Evolutionary conservation across 2,329 filamentous ascomycete species (phyloP).

Genomic region (Aureobasidium namibiae): DNA sequence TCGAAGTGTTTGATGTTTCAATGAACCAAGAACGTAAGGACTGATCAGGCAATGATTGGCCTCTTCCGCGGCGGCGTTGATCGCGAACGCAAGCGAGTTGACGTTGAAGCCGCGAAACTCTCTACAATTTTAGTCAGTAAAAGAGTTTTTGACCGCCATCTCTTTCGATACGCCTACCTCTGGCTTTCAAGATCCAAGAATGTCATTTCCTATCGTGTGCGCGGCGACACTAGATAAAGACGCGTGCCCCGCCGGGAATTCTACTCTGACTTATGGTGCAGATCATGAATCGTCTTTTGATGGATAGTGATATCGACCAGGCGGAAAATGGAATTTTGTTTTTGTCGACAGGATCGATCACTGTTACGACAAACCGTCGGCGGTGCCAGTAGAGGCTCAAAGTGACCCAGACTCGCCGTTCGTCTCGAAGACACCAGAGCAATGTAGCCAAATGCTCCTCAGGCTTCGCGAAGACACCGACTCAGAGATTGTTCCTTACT

Average conservation of each 20-base stretch:
- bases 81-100: no score
- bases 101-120: no score
- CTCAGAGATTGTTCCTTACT: not conserved
- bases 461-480: conserved; percentile 8
- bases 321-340: not conserved
- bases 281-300: conserved; percentile 8
- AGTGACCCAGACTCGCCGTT: conserved; percentile 6
- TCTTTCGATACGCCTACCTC: no score
- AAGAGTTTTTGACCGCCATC: no score
- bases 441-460: conserved; percentile 5
- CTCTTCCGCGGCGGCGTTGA: no score
- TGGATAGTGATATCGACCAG: not conserved
- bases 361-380: not conserved
- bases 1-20: no score
- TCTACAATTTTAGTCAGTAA: no score
- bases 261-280: not conserved
- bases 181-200: no score
- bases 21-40: no score
- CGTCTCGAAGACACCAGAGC: not conserved
- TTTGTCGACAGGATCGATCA: conserved; percentile 9
- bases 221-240: not conserved
- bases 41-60: no score
- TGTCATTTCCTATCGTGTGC: not conserved
- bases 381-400: not conserved
- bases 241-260: no score